phyloP scores from a whole-genome alignment of 1,139 yeast species.

The Pichiaceae sp. region DNA sequence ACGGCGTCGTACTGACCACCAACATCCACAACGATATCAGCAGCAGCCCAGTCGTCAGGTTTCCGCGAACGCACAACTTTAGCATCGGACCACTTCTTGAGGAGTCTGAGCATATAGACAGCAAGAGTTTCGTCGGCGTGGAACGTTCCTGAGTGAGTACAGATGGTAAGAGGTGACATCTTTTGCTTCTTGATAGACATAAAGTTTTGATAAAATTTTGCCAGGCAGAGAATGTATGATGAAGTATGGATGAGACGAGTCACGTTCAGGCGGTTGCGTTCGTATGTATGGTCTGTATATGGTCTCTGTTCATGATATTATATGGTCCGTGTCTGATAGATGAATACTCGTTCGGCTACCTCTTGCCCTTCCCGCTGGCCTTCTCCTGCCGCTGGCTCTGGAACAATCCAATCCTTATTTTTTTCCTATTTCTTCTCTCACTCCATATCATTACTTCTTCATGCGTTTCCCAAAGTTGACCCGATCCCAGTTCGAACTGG shows the following conservation, averaged over 20 bases:
- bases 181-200: slow-evolving; percentile 4
- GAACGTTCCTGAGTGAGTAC: slow-evolving; percentile 92
- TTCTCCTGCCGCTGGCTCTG: too few species aligned
- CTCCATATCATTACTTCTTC: not conserved
- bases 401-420: too few species aligned
- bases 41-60: slow-evolving; percentile 70
- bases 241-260: too few species aligned
- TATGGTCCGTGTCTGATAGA: too few species aligned
- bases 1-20: slow-evolving; percentile 86
- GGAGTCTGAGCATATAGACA: slow-evolving; percentile 68
- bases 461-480: slow-evolving; percentile 15
- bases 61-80: slow-evolving; percentile 75
- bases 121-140: slow-evolving; percentile 99
- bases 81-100: slow-evolving; percentile 65
- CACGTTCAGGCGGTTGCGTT: too few species aligned
- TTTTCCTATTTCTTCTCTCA: too few species aligned
- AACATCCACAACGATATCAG: slow-evolving; percentile 93
- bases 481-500: slow-evolving; percentile 27
- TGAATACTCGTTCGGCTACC: too few species aligned
- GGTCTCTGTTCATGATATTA: too few species aligned
- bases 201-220: not conserved
- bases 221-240: not conserved
- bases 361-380: too few species aligned
- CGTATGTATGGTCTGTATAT: too few species aligned
- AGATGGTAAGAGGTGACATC: slow-evolving; percentile 38